Evolutionary conservation across 257 asterid genomes (phyloP).

Genomic region (Solanum chaucha): DNA sequence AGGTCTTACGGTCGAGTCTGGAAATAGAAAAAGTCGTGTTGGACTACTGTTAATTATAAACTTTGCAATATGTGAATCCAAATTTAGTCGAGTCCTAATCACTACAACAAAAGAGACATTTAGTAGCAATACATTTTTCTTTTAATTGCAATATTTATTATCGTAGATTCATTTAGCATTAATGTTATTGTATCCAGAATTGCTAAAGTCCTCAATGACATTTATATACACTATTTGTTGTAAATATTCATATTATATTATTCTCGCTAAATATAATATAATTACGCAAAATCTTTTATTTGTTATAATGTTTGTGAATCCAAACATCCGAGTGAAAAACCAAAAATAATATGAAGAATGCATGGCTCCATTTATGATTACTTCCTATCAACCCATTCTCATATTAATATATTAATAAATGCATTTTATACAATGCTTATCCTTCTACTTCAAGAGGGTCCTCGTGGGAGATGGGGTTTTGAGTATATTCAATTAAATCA

Average conservation of each 20-base stretch:
- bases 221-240: not conserved
- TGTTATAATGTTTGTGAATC: fast-evolving
- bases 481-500: not conserved
- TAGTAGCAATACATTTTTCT: too few species aligned
- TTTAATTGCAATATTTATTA: too few species aligned
- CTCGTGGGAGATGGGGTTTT: not conserved
- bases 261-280: not conserved
- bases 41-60: too few species aligned
- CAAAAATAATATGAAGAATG: not conserved
- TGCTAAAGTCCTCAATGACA: fast-evolving
- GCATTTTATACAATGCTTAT: not conserved
- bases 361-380: not conserved
- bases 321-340: not conserved
- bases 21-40: too few species aligned
- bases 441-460: not conserved
- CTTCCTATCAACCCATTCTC: not conserved
- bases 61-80: too few species aligned
- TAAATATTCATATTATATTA: too few species aligned
- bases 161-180: too few species aligned
- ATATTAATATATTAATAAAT: not conserved
- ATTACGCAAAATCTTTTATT: too few species aligned
- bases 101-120: too few species aligned
- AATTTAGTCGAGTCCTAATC: too few species aligned
- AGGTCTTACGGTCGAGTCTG: too few species aligned
- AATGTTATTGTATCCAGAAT: not conserved